phyloP scores from a whole-genome alignment of 352 stramenopile genomes.

The Phytopythium kandeliae region DNA sequence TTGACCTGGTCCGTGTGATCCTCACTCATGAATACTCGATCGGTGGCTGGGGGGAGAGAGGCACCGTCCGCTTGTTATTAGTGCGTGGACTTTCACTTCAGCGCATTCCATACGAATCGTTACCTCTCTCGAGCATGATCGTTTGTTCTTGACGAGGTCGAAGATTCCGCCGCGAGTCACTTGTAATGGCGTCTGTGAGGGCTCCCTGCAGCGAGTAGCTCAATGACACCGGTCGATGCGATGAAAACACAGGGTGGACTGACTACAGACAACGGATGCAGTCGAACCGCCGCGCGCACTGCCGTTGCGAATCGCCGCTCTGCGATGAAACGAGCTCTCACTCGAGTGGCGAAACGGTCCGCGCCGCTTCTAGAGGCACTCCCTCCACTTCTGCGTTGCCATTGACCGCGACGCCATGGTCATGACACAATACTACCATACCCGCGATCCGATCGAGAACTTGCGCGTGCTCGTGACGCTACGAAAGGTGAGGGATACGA shows the following conservation, averaged over 20 bases:
- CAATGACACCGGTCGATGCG: no score
- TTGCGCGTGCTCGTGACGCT: constrained; percentile 45
- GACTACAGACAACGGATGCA: no score
- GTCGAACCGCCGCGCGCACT: not conserved
- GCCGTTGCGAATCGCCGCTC: not conserved
- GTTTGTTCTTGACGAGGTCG: no score
- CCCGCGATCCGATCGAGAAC: constrained; percentile 69
- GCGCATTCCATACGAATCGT: no score
- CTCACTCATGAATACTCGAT: not conserved
- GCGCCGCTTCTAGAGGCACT: not conserved
- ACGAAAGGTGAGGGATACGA: constrained; percentile 37
- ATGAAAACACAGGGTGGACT: no score
- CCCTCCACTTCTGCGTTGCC: no score
- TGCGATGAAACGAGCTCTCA: not conserved
- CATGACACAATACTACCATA: constrained; percentile 61
- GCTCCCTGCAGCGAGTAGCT: no score
- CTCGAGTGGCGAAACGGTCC: not conserved
- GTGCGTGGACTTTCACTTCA: no score
- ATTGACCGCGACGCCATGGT: constrained; percentile 13
- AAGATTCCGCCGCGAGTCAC: no score
- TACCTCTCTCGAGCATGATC: not conserved
- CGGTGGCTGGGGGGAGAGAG: not conserved
- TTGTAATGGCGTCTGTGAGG: no score
- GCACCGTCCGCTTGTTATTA: no score
- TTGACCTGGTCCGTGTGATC: not conserved